phyloP scores from a whole-genome alignment of 176 grass and related monocot species.

The Panicum miliaceum region DNA sequence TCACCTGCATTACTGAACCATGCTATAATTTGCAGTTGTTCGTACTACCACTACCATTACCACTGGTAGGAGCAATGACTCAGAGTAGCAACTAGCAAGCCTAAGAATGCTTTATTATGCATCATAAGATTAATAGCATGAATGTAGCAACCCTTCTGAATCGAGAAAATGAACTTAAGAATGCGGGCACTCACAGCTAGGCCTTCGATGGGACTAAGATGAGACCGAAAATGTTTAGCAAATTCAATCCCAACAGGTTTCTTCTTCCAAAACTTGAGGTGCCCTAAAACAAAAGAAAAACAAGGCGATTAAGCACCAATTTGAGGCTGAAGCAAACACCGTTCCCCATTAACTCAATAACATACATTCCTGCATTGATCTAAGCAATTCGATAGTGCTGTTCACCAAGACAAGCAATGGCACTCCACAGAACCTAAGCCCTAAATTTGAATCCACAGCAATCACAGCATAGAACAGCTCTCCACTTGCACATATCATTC shows the following conservation, averaged over 20 bases:
- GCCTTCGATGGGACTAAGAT: slow-evolving; percentile 97
- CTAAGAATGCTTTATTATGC: not conserved
- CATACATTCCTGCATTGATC: slow-evolving; percentile 16
- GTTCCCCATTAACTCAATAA: not conserved
- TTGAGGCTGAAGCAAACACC: not conserved
- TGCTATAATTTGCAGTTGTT: slow-evolving; percentile 55
- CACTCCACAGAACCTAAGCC: not conserved
- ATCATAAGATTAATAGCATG: not conserved
- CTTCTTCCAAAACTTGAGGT: slow-evolving; percentile 99
- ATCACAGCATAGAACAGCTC: not conserved
- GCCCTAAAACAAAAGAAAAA: slow-evolving; percentile 50
- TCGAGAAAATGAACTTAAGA: slow-evolving; percentile 19
- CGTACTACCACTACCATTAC: slow-evolving; percentile 17
- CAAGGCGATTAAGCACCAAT: not conserved
- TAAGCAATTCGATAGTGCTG: not conserved
- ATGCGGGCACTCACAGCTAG: slow-evolving; percentile 72
- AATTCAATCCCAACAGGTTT: slow-evolving; percentile 87
- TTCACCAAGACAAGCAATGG: not conserved
- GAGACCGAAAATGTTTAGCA: slow-evolving; percentile 96
- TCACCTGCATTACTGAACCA: slow-evolving; percentile 75
- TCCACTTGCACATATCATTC: not conserved
- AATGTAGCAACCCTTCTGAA: not conserved
- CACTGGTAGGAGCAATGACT: not conserved
- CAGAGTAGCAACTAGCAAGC: slow-evolving; percentile 18
- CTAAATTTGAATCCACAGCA: not conserved